Evolutionary conservation across 805 yeast species (phyloP).

Genomic region (Maudiozyma pseudohumilis): DNA sequence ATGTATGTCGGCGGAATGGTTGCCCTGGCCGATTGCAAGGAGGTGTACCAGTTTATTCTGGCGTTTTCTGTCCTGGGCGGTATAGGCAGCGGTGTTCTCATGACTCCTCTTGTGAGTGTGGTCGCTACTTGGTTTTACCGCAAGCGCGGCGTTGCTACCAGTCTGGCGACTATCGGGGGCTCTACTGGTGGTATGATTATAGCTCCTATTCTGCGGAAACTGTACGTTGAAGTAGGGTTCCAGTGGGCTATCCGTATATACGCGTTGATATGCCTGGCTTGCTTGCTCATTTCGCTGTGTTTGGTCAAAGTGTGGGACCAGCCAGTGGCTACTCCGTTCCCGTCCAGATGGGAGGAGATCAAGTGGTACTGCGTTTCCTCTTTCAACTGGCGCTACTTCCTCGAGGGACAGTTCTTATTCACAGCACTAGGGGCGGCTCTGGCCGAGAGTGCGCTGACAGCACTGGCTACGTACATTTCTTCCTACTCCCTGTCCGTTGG

Average conservation of each 20-base stretch:
- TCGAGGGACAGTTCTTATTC: slow-evolving; percentile 36
- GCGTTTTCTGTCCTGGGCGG: slow-evolving; percentile 51
- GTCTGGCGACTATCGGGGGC: slow-evolving; percentile 46
- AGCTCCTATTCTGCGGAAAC: slow-evolving; percentile 42
- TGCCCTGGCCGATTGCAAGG: slow-evolving; percentile 43
- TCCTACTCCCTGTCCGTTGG: slow-evolving; percentile 45
- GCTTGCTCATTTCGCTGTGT: slow-evolving; percentile 29
- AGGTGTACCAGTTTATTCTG: slow-evolving; percentile 51
- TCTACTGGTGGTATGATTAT: slow-evolving; percentile 47
- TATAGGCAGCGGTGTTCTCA: slow-evolving; percentile 47
- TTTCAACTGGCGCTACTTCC: slow-evolving; percentile 29
- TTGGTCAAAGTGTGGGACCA: slow-evolving; percentile 35
- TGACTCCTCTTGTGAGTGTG: slow-evolving; percentile 52
- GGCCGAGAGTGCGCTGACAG: slow-evolving; percentile 39
- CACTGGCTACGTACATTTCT: slow-evolving; percentile 41
- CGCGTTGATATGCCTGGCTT: slow-evolving; percentile 37
- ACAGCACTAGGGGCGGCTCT: slow-evolving; percentile 36
- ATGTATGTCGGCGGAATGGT: slow-evolving; percentile 44
- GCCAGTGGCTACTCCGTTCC: slow-evolving; percentile 28
- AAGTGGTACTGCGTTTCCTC: slow-evolving; percentile 24
- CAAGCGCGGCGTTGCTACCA: slow-evolving; percentile 49
- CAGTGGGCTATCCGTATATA: slow-evolving; percentile 51
- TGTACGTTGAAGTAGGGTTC: slow-evolving; percentile 44
- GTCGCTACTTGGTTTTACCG: slow-evolving; percentile 57
- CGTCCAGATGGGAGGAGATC: slow-evolving; percentile 27